These are phyloP conservation scores for Bryopsis sp. DNA, from an alignment of 139 green algal genomes.

Conservation along the genomic window DNA sequence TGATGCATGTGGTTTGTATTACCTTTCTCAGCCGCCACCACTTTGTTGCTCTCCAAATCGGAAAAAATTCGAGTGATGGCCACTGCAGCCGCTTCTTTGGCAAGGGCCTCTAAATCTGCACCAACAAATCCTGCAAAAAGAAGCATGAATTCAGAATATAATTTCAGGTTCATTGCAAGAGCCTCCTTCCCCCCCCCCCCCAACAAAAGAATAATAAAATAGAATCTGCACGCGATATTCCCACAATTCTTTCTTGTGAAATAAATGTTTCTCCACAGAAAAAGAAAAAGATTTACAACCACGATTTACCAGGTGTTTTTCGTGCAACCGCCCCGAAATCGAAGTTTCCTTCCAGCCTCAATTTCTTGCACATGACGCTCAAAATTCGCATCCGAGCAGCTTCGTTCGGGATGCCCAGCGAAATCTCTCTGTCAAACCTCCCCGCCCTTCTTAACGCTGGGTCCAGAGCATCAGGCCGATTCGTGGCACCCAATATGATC, in stretches of 20 bases:
- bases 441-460: constrained; percentile 78
- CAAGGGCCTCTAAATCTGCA: constrained; percentile 70
- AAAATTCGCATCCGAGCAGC: constrained; percentile 34
- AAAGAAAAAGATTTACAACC: no score
- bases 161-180: no score
- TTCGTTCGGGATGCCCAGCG: constrained; percentile 47
- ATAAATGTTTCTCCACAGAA: no score
- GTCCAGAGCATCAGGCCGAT: constrained; percentile 79
- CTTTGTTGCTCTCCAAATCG: background rate
- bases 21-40: background rate
- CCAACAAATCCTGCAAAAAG: constrained; percentile 85
- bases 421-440: constrained; percentile 78
- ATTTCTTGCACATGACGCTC: constrained; percentile 35
- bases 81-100: constrained; percentile 60
- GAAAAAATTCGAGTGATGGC: constrained; percentile 1
- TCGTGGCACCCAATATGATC: constrained; percentile 79
- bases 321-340: constrained; percentile 55
- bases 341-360: constrained; percentile 51
- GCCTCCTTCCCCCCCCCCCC: no score
- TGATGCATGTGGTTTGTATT: no score
- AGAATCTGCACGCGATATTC: no score
- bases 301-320: constrained; percentile 42
- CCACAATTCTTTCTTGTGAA: no score
- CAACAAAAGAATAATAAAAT: no score
- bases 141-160: no score